Conservation (phyloP, 106 monocot species). For the Iris macrosiphon region DNA sequence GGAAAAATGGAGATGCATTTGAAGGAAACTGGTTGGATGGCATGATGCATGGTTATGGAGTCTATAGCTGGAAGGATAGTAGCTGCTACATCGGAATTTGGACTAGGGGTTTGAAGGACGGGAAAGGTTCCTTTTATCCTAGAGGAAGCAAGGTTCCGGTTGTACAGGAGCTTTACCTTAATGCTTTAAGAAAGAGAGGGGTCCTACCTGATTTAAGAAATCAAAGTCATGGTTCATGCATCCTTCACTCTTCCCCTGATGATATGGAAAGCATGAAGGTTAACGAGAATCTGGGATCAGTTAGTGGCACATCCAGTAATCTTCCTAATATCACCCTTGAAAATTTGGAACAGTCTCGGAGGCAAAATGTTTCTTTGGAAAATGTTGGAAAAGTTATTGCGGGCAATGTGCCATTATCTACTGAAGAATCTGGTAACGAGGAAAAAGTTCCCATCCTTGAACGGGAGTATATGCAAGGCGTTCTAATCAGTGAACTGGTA, state of each 20-base stretch:
- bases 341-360: conserved; percentile 28
- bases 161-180: conserved; percentile 42
- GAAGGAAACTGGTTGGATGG: conserved; percentile 80
- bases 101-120: conserved; percentile 80
- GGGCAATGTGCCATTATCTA: conserved; percentile 7
- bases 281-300: conserved; percentile 11
- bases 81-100: conserved; percentile 72
- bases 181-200: conserved; percentile 59
- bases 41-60: conserved; percentile 73
- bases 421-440: conserved; percentile 19
- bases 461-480: conserved; percentile 78
- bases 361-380: conserved; percentile 46
- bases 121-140: conserved; percentile 73
- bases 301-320: conserved; percentile 11
- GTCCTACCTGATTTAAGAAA: conserved; percentile 54
- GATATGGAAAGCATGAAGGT: conserved; percentile 56
- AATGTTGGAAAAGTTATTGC: conserved; percentile 67
- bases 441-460: conserved; percentile 57
- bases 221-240: conserved; percentile 39
- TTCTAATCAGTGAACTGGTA: conserved; percentile 66
- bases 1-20: conserved; percentile 67
- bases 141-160: conserved; percentile 51
- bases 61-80: conserved; percentile 66
- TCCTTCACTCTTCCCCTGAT: conserved; percentile 61
- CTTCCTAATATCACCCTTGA: conserved; percentile 19